Base-by-base conservation (phyloP, 139 green algal genomes). In the Volvox africanus region DNA sequence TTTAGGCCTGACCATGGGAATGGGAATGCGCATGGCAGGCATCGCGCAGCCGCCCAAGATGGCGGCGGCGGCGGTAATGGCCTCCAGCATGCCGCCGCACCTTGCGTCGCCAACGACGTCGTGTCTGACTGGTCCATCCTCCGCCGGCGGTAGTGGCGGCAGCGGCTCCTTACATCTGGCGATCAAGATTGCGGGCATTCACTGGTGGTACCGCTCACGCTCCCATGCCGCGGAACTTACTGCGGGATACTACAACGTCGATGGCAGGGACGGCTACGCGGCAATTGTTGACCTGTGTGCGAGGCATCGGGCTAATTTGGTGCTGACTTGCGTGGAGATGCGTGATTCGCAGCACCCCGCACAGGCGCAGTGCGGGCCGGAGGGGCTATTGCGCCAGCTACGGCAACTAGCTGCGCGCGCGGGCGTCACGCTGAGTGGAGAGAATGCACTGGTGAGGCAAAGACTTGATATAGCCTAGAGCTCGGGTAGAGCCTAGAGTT, bases 311-410 rank as follows among this genome's bases (percentile, higher is more conserved):
- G 96, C 94, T 1, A 91, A 88, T n/a, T 92, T 99, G 33, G 99
- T 98, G 11, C 96, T 99, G 76, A 99, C 98, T 21, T 99, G 98
- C 91, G 96, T 99, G 26, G 98, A 99, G 91, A 99, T 99, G 98
- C 96, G 96, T 89, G 98, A 99, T 82, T 87, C 89, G 26, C 98
- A 99, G 96, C 98, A 99, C 89, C 97, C 98, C 37, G 86, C 91
- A 22, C 92, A 97, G 50, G 97, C 97, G 30, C 88, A 95, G 77
- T 99, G 98, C 92, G 94, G 96, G 2, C 98, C 98, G 0, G 97
- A 99, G 91, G 97, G 97, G 22, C 93, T 99, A 81, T 92, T 99
- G 26, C 92, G 95, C 19, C 96, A 98, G 94, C 94, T 99, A 82
- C 92, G 96, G 36, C 92, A 95, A 36, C 79, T 92, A 61, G 94